Percentiles rank a stretch among this genome's conserved stretches.
phyloP scores from a whole-genome alignment of 1,284 basidiomycete genomes.

The Bondarzewia mesenterica region DNA sequence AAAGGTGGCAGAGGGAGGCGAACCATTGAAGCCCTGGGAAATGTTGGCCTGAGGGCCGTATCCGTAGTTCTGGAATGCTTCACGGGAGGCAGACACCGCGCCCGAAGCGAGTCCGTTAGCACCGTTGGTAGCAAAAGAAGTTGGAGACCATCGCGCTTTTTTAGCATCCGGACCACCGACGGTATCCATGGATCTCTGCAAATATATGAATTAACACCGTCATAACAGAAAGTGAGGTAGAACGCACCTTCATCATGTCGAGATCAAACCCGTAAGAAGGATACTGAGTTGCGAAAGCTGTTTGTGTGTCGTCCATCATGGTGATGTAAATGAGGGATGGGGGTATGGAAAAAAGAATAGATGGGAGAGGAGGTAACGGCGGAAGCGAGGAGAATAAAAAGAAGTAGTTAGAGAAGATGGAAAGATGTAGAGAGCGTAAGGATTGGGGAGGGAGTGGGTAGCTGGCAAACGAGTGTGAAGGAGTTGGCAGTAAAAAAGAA shows the following conservation, averaged over 20 bases:
- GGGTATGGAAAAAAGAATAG: constrained; percentile 22
- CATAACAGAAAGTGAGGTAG: constrained; percentile 6
- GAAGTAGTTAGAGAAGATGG: constrained; percentile 29
- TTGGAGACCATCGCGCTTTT: constrained; percentile 81
- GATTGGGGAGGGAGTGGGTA: constrained; percentile 13
- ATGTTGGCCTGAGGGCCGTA: constrained; percentile 69
- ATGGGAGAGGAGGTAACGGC: constrained; percentile 29
- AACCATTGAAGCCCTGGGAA: constrained; percentile 40
- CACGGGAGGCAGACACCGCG: constrained; percentile 37
- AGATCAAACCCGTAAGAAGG: constrained; percentile 63
- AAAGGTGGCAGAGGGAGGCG: constrained; percentile 39
- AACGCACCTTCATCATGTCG: constrained; percentile 79
- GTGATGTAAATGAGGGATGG: constrained; percentile 6
- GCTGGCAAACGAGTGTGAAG: constrained; percentile 28
- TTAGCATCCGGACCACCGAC: constrained; percentile 75
- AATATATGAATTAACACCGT: constrained; percentile 1
- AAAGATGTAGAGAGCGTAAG: constrained; percentile 23
- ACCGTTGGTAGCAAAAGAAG: constrained; percentile 38
- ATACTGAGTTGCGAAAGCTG: constrained; percentile 61
- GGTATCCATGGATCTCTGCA: constrained; percentile 71
- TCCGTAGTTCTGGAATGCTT: constrained; percentile 77
- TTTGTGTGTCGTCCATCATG: constrained; percentile 66
- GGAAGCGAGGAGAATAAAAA: constrained; percentile 26
- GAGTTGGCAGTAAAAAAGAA: constrained; percentile 31
- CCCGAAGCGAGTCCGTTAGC: constrained; percentile 30